A percentile compares a stretch with the other conserved stretches of the same genome.
Conservation (phyloP, 805 yeast genomes). For the Nakazawaea molendinolei region DNA sequence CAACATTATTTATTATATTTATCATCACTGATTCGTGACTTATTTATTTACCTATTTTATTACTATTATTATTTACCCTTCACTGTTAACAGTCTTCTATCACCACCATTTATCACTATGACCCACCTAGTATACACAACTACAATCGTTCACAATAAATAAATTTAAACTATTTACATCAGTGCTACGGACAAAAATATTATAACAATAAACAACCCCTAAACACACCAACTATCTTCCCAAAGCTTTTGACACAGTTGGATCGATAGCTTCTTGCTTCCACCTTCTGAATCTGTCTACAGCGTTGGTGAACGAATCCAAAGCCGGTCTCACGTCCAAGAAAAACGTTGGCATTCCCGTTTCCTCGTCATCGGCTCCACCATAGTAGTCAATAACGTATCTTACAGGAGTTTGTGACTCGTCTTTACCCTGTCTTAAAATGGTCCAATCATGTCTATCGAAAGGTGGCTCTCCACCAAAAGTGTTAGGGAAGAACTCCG, state of each 20-base stretch:
- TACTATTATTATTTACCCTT: no score
- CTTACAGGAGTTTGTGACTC: constrained; percentile 43
- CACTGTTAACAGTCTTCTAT: no score
- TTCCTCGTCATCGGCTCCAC: constrained; percentile 86
- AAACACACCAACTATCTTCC: constrained; percentile 27
- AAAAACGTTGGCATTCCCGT: constrained; percentile 88
- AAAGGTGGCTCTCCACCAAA: constrained; percentile 84
- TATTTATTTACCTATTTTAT: no score
- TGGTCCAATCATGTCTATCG: constrained; percentile 99
- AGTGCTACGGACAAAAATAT: no score
- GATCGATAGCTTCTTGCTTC: constrained; percentile 36
- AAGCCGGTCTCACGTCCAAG: constrained; percentile 93
- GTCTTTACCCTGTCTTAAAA: constrained; percentile 52
- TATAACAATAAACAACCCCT: no score
- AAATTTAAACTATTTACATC: no score
- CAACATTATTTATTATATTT: no score
- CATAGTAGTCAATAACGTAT: constrained; percentile 91
- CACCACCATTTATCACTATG: no score
- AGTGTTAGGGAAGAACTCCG: constrained; percentile 62
- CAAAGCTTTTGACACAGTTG: constrained; percentile 66
- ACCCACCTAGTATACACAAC: no score
- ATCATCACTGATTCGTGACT: no score
- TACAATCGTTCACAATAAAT: no score
- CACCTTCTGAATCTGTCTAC: constrained; percentile 65
- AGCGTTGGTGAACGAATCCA: constrained; percentile 60